Evolutionary conservation across 2,329 filamentous ascomycete genomes (phyloP), one percentile per base, ranked within the genome.

Genomic region (Chlorencoelia australis): DNA sequence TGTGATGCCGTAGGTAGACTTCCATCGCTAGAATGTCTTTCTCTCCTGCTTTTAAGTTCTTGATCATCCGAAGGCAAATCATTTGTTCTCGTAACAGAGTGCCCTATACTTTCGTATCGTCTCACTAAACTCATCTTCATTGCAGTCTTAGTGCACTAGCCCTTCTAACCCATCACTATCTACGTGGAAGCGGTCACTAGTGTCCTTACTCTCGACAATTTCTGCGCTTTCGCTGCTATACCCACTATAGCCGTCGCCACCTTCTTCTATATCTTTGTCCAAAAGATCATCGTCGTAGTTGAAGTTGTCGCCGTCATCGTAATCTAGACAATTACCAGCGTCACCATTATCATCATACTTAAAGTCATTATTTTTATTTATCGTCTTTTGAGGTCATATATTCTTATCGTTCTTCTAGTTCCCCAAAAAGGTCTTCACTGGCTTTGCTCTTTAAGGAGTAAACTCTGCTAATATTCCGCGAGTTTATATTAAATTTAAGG

Each of bases 391-490:
- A 34, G n/a, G 20, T 17, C 8, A n/a, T 17, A 14, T 17, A 10
- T 14, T 33, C 18, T 46, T 38, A 9, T 35, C 30, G 8, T 25
- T 48, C 30, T 41, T 46, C 41, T 40, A 17, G 15, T 30, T 54
- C 44, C 20, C 43, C 34, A 14, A 50, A 33, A 20, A 44, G 48
- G 33, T 53, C 43, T 32, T 45, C 22, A 29, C 37, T 42, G 9
- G 37, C 47, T 42, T 45, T 49, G 16, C 41, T 35, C 36, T 49
- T 51, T n/a, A 37, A 49, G 32, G 42, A 24, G 33, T 54, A 39
- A 54, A 46, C 41, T 54, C 51, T 20, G 36, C 49, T 5, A n/a
- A n/a, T n/a, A n/a, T n/a, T n/a, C n/a, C n/a, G n/a, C n/a, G n/a
- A n/a, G n/a, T n/a, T n/a, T n/a, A n/a, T n/a, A n/a, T n/a, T n/a